A percentile compares a stretch with the other conserved stretches of the same genome.
These are phyloP conservation scores for Peronospora destructor DNA, from an alignment of 352 stramenopile species.

Conservation along the genomic window DNA sequence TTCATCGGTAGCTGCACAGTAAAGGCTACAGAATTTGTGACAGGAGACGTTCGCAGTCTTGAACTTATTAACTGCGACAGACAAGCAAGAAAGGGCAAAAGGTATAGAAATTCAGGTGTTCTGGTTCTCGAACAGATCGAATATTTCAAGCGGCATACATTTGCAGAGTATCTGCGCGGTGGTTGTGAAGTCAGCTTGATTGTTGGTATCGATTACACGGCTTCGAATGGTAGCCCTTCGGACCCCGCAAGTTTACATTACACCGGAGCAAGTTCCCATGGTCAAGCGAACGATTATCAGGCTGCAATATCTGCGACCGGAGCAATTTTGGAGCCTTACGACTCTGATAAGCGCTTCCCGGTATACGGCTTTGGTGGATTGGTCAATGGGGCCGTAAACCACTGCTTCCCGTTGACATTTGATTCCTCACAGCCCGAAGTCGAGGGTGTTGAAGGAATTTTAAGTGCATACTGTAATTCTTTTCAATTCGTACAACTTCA, in stretches of 20 bases:
- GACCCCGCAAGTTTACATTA: conserved; percentile 58
- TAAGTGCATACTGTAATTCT: conserved; percentile 52
- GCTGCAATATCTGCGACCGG: conserved; percentile 59
- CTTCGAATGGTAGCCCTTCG: conserved; percentile 43
- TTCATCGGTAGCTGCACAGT: conserved; percentile 54
- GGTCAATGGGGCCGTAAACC: conserved; percentile 51
- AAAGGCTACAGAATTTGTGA: conserved; percentile 49
- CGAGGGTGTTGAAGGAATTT: conserved; percentile 53
- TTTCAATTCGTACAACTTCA: conserved; percentile 64
- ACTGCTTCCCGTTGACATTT: conserved; percentile 72
- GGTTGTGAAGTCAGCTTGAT: conserved; percentile 74
- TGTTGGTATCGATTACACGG: conserved; percentile 79
- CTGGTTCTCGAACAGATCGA: conserved; percentile 50
- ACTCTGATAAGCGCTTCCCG: conserved; percentile 67
- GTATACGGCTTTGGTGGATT: conserved; percentile 77
- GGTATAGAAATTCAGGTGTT: conserved; percentile 69
- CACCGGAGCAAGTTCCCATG: conserved; percentile 41
- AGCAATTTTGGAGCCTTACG: conserved; percentile 66
- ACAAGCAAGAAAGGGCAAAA: conserved; percentile 61
- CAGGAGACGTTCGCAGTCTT: conserved; percentile 41
- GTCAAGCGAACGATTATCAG: conserved; percentile 76
- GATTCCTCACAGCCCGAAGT: conserved; percentile 56
- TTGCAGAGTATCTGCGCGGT: conserved; percentile 62
- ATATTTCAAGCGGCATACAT: conserved; percentile 60
- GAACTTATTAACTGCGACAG: conserved; percentile 63